Percentiles rank a stretch among this genome's conserved stretches.
These are phyloP conservation scores for Thinopyrum obtusiflorum DNA, from an alignment of 202 grass and related monocot species.

Conservation along the genomic window DNA sequence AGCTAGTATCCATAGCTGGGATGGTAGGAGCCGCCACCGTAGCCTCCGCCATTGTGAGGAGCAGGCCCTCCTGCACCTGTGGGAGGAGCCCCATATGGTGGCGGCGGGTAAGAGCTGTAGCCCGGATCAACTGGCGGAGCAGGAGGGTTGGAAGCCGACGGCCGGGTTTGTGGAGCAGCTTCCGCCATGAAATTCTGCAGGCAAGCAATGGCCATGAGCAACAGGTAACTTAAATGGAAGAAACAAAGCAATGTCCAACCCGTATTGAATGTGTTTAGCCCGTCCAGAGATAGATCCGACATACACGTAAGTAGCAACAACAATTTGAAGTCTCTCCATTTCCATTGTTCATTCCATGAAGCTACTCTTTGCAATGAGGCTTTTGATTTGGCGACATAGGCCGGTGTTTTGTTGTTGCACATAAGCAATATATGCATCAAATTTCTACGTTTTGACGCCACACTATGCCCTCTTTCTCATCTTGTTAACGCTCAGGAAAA, in stretches of 20 bases:
- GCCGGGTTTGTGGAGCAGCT: conserved; percentile 35
- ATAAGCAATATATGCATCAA: neutral
- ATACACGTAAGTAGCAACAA: neutral
- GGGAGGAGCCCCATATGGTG: conserved; percentile 48
- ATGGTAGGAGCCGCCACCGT: conserved; percentile 52
- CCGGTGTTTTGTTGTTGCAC: neutral
- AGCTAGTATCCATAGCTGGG: conserved; percentile 66
- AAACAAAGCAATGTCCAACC: neutral
- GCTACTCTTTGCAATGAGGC: neutral
- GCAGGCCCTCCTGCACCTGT: conserved; percentile 32
- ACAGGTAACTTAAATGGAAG: neutral
- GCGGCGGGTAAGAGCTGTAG: conserved; percentile 53
- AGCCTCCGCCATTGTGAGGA: conserved; percentile 46
- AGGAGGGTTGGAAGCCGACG: conserved; percentile 30
- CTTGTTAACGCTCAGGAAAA: neutral
- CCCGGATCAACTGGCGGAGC: conserved; percentile 30
- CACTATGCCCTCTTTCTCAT: neutral
- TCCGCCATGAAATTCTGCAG: conserved; percentile 95
- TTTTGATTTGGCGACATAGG: neutral
- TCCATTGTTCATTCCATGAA: neutral
- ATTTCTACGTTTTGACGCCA: neutral
- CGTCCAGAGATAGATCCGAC: neutral
- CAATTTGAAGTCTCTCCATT: neutral
- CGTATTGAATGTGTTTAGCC: neutral
- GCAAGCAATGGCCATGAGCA: conserved; percentile 21